Conservation (phyloP, 345 rosid species). For the Physaria fendleri region DNA sequence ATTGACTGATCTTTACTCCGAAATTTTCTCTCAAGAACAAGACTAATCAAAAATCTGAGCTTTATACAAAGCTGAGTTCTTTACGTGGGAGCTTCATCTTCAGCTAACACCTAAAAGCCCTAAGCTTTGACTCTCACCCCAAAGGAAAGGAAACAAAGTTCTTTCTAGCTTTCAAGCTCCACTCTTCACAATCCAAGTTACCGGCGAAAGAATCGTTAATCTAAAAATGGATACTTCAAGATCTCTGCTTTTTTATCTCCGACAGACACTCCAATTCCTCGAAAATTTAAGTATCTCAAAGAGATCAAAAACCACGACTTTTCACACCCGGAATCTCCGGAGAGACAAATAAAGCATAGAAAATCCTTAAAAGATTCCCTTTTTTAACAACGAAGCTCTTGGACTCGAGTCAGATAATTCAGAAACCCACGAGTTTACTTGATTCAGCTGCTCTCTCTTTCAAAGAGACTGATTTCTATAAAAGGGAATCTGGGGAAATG, state of each 20-base stretch:
- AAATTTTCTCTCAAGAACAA: not conserved
- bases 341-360: conserved; percentile 6
- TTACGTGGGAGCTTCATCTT: conserved; percentile 19
- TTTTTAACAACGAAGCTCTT: conserved; percentile 14
- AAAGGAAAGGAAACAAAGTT: not conserved
- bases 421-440: not conserved
- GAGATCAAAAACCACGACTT: conserved; percentile 17
- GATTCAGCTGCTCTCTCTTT: not conserved
- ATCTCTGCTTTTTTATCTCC: conserved; percentile 19
- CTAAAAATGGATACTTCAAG: conserved; percentile 24
- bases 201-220: not conserved
- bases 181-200: conserved; percentile 14
- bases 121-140: conserved; percentile 2
- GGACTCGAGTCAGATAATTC: not conserved
- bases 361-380: conserved; percentile 19
- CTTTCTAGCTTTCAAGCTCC: not conserved
- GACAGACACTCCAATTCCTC: conserved; percentile 16
- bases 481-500: conserved; percentile 8
- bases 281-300: conserved; percentile 2
- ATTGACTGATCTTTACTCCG: conserved; percentile 9
- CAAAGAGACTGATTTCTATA: conserved; percentile 5
- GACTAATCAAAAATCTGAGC: conserved; percentile 16
- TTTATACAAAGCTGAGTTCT: conserved; percentile 25
- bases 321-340: conserved; percentile 25
- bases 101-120: conserved; percentile 6